Conservation (phyloP, 768 basidiomycete genomes). For the Mycena alexandri region DNA sequence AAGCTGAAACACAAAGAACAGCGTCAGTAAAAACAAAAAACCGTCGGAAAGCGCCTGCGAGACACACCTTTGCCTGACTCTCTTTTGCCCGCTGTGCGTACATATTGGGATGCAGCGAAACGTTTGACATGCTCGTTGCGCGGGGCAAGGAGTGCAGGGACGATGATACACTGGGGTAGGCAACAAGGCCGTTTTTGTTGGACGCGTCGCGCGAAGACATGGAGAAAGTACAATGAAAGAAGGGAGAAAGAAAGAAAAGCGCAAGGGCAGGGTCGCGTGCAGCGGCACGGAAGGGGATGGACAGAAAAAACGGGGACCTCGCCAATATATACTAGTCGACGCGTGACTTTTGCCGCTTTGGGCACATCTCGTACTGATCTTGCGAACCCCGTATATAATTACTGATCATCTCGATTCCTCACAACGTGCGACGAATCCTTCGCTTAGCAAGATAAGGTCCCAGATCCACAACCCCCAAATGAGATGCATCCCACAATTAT, state of each 20-base stretch:
- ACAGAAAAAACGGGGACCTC: constrained; percentile 44
- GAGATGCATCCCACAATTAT: not conserved
- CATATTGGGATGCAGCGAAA: constrained; percentile 78
- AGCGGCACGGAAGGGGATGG: constrained; percentile 31
- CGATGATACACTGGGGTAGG: constrained; percentile 80
- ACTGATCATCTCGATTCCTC: constrained; percentile 31
- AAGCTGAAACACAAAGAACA: constrained; percentile 55
- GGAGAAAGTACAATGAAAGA: constrained; percentile 34
- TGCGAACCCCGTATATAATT: not conserved
- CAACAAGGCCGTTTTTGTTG: constrained; percentile 63
- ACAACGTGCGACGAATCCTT: constrained; percentile 26
- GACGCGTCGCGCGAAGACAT: constrained; percentile 54
- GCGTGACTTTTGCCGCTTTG: constrained; percentile 16
- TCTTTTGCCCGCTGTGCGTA: constrained; percentile 76
- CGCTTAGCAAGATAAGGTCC: constrained; percentile 24
- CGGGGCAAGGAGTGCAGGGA: constrained; percentile 77
- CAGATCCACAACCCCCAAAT: not conserved
- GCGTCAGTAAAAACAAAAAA: constrained; percentile 12
- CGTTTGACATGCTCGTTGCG: constrained; percentile 75
- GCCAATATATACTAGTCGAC: constrained; percentile 50
- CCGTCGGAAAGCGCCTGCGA: not conserved
- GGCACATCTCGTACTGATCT: constrained; percentile 5
- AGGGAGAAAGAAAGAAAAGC: constrained; percentile 37
- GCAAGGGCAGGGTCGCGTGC: constrained; percentile 36
- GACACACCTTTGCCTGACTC: constrained; percentile 80